phyloP scores from a whole-genome alignment of 2,329 filamentous ascomycete genomes.

The Ophiostoma perfectum region DNA sequence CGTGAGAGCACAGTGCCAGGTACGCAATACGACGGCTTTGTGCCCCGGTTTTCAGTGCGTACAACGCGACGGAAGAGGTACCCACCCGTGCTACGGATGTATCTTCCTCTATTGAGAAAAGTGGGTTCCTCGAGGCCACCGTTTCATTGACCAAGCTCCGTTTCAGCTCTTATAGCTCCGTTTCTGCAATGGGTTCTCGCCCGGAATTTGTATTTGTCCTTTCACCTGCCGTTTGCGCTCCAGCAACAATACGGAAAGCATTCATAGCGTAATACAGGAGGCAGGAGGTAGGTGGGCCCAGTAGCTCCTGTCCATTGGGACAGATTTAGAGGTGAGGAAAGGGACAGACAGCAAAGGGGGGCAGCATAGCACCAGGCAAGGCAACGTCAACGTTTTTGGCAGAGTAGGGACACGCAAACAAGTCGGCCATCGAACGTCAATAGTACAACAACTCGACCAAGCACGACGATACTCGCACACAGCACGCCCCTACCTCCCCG shows the following conservation, averaged over 20 bases:
- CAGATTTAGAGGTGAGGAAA: conserved; percentile 18
- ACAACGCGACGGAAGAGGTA: not conserved
- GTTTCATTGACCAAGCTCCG: not conserved
- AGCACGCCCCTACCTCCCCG: not conserved
- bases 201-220: conserved; percentile 26
- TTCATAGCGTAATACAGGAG: not conserved
- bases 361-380: conserved; percentile 7
- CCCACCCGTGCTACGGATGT: too few relatives aligned
- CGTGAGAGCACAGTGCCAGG: not conserved
- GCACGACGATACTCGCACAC: not conserved
- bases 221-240: not conserved
- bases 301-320: conserved; percentile 18
- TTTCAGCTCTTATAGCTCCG: not conserved
- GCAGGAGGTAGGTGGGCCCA: conserved; percentile 1
- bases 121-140: not conserved
- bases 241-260: not conserved
- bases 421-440: too few relatives aligned
- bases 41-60: not conserved
- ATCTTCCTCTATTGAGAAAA: not conserved
- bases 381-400: conserved; percentile 4
- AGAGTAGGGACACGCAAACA: not conserved
- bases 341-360: conserved; percentile 16
- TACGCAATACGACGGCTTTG: not conserved
- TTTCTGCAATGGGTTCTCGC: not conserved
- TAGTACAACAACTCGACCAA: not conserved